Base-by-base conservation (phyloP, 176 grass and related monocot species). In the barley (Hordeum vulgare) region DNA sequence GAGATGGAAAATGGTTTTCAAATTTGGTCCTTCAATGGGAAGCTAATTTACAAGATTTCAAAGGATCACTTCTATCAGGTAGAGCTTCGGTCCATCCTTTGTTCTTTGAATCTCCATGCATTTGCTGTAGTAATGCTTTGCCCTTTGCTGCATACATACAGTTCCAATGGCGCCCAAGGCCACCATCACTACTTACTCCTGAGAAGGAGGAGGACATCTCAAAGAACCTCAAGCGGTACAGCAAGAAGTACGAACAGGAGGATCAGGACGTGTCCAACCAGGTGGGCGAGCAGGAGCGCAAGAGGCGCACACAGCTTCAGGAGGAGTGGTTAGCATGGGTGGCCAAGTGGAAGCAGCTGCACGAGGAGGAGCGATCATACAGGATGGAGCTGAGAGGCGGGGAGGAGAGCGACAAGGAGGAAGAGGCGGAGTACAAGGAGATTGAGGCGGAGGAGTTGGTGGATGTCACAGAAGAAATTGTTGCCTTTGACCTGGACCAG, bases 1-100 rank as follows among this genome's bases (percentile, higher is more conserved):
- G 94, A 97, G 64, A 97, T 97, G 94, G 94, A 94, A 74, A 97
- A 97, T 56, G 94, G 94, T 62, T 97, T 97, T 41, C 85, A 92
- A 36, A 90, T 97, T 67, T 97, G 94, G 94, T 94, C 94, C 17
- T 94, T 97, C 67, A 92, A 84, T 54, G 94, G 94, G 45, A 94
- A 97, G 85, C 85, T 90, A 61, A 83, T 97, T 56, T 56, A 56
- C 51, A 21, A 56, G 51, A 21, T 56, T 56, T 56, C 51, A 21
- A 56, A 56, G 0, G 94, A 97, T 87, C 94, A 94, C 84, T 97
- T 97, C 83, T 97, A 83, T 88, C 94, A 97, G 94, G 94, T 94
- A 51, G 17, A 12, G 11, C 11, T 0, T 71, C 1, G 6, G 47
- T 51, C 47, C 80, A 47, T 35, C 31, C 25, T 26, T 88, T 12